Percentiles rank a stretch among this genome's conserved stretches.
Conservation (phyloP, 768 basidiomycete species). For the Boletus vermiculosoides region DNA sequence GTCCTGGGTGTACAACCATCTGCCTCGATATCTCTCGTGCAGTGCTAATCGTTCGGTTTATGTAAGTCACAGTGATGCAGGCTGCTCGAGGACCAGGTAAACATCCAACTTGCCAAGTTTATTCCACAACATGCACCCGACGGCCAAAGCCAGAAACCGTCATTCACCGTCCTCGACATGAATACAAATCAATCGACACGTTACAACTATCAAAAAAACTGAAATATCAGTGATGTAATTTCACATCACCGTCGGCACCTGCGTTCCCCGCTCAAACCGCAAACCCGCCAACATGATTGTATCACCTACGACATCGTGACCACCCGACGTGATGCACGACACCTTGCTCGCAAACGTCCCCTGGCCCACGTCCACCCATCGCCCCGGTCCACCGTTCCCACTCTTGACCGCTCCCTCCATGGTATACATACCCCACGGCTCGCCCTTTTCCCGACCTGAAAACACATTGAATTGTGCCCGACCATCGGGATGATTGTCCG, state of each 20-base stretch:
- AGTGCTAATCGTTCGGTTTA: not conserved
- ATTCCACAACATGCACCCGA: too few relatives aligned
- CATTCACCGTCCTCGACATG: not conserved
- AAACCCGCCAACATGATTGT: conserved; percentile 63
- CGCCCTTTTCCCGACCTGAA: conserved; percentile 44
- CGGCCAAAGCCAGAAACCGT: not conserved
- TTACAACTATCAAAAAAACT: not conserved
- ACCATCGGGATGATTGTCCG: conserved; percentile 64
- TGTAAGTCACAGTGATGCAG: not conserved
- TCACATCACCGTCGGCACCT: conserved; percentile 54
- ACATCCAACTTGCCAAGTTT: not conserved
- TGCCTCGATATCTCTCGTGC: too few relatives aligned
- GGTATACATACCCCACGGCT: conserved; percentile 75
- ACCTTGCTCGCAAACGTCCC: conserved; percentile 51
- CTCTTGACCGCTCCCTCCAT: conserved; percentile 48
- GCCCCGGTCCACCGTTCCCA: conserved; percentile 45
- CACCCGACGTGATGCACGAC: conserved; percentile 37
- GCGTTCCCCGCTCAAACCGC: conserved; percentile 60
- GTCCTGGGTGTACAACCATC: too few relatives aligned
- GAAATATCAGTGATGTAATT: not conserved
- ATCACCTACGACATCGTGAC: conserved; percentile 34
- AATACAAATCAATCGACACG: conserved; percentile 17
- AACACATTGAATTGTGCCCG: conserved; percentile 74
- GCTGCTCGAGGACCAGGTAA: not conserved
- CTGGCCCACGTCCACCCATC: conserved; percentile 41